These are phyloP conservation scores for Pichia inconspicua DNA, from an alignment of 1,139 yeast genomes.

Conservation along the genomic window DNA sequence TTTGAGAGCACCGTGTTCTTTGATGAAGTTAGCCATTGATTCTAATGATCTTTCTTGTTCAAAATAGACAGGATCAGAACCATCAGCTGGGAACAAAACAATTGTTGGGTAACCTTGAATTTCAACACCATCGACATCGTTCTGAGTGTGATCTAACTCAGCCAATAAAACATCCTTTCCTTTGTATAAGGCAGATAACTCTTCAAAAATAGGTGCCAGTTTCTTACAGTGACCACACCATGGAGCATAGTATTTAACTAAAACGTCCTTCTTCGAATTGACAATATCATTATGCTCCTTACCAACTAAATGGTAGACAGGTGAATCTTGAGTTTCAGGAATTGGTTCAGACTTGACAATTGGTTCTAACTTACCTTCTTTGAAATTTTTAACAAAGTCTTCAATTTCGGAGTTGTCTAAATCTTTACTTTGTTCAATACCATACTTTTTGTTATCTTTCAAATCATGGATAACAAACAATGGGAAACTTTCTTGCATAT, in stretches of 20 bases:
- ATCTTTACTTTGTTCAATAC: conserved; percentile 38
- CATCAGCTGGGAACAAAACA: conserved; percentile 87
- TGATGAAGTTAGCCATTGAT: conserved; percentile 60
- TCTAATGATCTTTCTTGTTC: conserved; percentile 71
- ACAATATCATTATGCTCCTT: conserved; percentile 70
- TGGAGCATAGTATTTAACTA: conserved; percentile 94
- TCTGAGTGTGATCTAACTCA: conserved; percentile 79
- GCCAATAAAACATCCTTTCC: conserved; percentile 63
- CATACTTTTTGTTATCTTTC: conserved; percentile 63
- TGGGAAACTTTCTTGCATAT: conserved; percentile 83
- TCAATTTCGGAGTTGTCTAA: conserved; percentile 37
- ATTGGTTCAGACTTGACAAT: conserved; percentile 78
- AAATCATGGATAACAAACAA: conserved; percentile 82
- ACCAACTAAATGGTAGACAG: conserved; percentile 77
- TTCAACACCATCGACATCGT: conserved; percentile 69
- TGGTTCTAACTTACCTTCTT: conserved; percentile 60
- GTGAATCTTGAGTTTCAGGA: conserved; percentile 70
- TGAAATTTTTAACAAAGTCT: conserved; percentile 56
- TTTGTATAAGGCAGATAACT: conserved; percentile 63
- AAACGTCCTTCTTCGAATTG: conserved; percentile 72
- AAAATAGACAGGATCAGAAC: conserved; percentile 62
- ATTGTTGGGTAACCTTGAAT: conserved; percentile 93
- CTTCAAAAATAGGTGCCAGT: conserved; percentile 87
- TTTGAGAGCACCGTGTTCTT: conserved; percentile 36
- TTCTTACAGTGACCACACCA: conserved; percentile 99